phyloP scores from a whole-genome alignment of 176 grass and related monocot genomes.

The Oryza australiensis region DNA sequence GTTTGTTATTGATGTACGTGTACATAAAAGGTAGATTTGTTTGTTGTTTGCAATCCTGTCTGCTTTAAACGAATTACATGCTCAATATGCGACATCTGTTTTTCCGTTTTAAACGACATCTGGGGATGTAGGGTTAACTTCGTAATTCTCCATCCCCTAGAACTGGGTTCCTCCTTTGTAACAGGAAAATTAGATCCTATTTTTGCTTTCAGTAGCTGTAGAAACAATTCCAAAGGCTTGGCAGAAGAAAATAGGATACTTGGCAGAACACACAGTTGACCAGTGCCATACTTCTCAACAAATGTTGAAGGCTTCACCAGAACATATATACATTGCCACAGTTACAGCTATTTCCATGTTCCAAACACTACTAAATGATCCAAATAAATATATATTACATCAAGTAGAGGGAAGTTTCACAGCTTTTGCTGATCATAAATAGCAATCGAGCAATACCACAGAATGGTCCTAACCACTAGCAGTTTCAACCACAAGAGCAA shows the following conservation, averaged over 20 bases:
- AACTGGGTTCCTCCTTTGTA: neutral
- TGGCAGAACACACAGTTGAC: neutral
- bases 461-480: neutral
- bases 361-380: neutral
- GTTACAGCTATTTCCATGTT: neutral
- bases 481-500: constrained; percentile 7
- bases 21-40: constrained; percentile 14
- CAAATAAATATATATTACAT: constrained; percentile 6
- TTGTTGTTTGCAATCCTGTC: neutral
- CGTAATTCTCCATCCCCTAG: neutral
- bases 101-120: too few relatives aligned
- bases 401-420: constrained; percentile 13
- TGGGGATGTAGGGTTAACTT: too few relatives aligned
- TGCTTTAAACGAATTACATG: neutral
- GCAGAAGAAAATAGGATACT: neutral
- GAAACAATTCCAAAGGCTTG: neutral
- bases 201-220: neutral
- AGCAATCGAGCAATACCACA: neutral
- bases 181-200: neutral
- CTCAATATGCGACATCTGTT: neutral
- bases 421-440: constrained; percentile 15
- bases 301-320: neutral
- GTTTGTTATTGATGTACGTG: constrained; percentile 15
- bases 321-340: constrained; percentile 6
- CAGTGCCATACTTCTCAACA: neutral